A percentile compares a stretch with the other conserved stretches of the same genome.
phyloP scores from a whole-genome alignment of 2,329 filamentous ascomycete genomes.

The Atkinsonella hypoxylon region DNA sequence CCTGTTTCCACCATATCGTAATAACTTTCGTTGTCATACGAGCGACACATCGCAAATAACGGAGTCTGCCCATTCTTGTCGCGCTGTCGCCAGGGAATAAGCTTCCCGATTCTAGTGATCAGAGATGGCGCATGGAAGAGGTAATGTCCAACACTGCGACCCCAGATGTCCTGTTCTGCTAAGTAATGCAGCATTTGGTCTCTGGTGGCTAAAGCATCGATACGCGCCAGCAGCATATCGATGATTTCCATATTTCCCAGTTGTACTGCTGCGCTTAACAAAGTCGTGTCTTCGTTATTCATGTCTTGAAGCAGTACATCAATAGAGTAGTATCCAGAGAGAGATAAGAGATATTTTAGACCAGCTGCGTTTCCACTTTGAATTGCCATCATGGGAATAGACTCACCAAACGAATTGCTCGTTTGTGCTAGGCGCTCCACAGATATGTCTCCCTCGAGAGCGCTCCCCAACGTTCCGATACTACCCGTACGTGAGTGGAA shows the following conservation, averaged over 20 bases:
- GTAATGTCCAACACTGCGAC: constrained; percentile 88
- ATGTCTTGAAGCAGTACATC: constrained; percentile 65
- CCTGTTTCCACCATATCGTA: constrained; percentile 76
- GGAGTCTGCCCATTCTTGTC: constrained; percentile 98
- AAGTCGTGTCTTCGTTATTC: constrained; percentile 80
- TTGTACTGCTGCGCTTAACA: constrained; percentile 85
- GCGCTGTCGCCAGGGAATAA: constrained; percentile 79
- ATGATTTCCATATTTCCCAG: constrained; percentile 65
- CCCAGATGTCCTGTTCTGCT: constrained; percentile 65
- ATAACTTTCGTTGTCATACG: constrained; percentile 87
- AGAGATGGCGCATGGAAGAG: constrained; percentile 81
- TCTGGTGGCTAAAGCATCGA: constrained; percentile 45
- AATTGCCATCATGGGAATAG: constrained; percentile 77
- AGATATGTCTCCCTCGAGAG: constrained; percentile 75
- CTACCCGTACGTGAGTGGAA: constrained; percentile 71
- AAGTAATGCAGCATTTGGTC: constrained; percentile 56
- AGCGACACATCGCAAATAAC: constrained; percentile 85
- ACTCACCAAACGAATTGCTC: constrained; percentile 61
- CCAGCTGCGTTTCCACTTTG: constrained; percentile 58
- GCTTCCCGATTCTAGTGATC: constrained; percentile 61
- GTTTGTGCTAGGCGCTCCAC: constrained; percentile 67
- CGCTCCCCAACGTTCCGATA: constrained; percentile 59
- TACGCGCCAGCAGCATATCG: constrained; percentile 59
- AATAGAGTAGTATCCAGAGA: constrained; percentile 64
- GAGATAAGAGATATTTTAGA: constrained; percentile 67